phyloP scores from a whole-genome alignment of 139 green algal genomes.

The Cymbomonas tetramitiformis region DNA sequence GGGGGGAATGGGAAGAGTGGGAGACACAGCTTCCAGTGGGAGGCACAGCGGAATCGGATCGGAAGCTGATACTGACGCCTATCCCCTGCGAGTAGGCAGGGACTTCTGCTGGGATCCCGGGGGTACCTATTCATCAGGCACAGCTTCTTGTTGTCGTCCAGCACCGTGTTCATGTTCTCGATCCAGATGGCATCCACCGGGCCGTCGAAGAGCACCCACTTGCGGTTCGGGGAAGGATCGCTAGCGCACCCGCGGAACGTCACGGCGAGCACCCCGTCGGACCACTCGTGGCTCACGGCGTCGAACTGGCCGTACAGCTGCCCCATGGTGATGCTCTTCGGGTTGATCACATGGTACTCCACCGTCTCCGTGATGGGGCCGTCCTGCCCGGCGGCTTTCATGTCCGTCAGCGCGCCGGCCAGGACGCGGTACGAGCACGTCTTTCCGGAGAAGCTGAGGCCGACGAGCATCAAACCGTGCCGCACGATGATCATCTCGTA shows the following conservation, averaged over 20 bases:
- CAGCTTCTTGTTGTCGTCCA: conserved; percentile 56
- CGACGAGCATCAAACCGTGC: conserved; percentile 44
- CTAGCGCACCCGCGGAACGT: conserved; percentile 26
- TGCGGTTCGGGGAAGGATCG: conserved; percentile 14
- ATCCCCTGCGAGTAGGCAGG: too few relatives aligned
- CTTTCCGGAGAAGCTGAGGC: conserved; percentile 39
- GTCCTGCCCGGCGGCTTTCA: conserved; percentile 33
- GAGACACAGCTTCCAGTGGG: too few relatives aligned
- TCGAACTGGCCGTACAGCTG: conserved; percentile 33
- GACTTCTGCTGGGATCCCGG: too few relatives aligned
- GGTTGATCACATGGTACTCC: conserved; percentile 21
- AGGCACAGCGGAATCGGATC: too few relatives aligned
- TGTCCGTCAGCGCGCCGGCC: conserved; percentile 36
- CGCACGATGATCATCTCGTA: conserved; percentile 73
- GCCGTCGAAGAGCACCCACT: conserved; percentile 37
- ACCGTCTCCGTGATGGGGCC: conserved; percentile 1
- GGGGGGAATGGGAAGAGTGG: too few relatives aligned
- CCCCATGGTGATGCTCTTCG: conserved; percentile 28
- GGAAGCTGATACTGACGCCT: too few relatives aligned
- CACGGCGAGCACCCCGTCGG: conserved; percentile 30
- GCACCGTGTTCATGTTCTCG: conserved; percentile 49
- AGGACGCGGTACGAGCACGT: conserved; percentile 38
- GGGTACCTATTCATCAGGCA: conserved; percentile 65
- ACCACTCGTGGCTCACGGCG: conserved; percentile 27
- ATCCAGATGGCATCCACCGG: conserved; percentile 48